Evolutionary conservation across 768 basidiomycete genomes (phyloP), one percentile per base, ranked within the genome.

Genomic region (Trametes coccinea): DNA sequence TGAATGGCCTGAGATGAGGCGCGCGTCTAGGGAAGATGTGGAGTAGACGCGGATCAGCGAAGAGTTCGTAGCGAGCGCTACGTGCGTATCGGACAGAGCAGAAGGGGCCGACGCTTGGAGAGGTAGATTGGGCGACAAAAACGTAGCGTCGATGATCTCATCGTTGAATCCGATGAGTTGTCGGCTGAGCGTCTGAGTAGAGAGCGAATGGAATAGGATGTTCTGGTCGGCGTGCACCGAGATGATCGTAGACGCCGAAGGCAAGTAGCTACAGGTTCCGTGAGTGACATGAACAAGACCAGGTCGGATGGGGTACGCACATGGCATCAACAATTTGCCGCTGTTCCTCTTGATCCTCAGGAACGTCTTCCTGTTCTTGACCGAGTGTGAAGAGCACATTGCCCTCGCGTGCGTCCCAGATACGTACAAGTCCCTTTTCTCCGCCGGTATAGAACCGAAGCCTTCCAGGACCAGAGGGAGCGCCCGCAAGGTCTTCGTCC

Each of bases 111-210:
- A 33, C 5, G 69, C 63, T 31, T 65, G 66, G 6, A 53, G 65
- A 68, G 17, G 72, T 49, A 22, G 78, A 71, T 29, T 68, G n/a
- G 34, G 80, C 71, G 47, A 84, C 60, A 99, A 81, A 76, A 95
- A 93, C 30, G 83, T 80, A 4, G 88, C 84, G 69, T 98, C 97
- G 53, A 98, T 90, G 66, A 98, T 95, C 74, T 98, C 96, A 74
- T 99, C 97, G 73, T 98, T 98, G 81, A 90, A 99, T 0, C 97
- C 97, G 68, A 98, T 87, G 66, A 98, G 76, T 67, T 98, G 96
- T 16, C 91, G 88, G 2, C 81, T 78, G 29, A 92, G 76, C 8
- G 81, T 77, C 34, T 81, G 81, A 1, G 84, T 84, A n/a, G 79
- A 73, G 7, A 96, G 77, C 2, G 92, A 94, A 73, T 95, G 87